These are phyloP conservation scores for Pittosporum tobira DNA, from an alignment of 129 eudicot species.

Conservation along the genomic window DNA sequence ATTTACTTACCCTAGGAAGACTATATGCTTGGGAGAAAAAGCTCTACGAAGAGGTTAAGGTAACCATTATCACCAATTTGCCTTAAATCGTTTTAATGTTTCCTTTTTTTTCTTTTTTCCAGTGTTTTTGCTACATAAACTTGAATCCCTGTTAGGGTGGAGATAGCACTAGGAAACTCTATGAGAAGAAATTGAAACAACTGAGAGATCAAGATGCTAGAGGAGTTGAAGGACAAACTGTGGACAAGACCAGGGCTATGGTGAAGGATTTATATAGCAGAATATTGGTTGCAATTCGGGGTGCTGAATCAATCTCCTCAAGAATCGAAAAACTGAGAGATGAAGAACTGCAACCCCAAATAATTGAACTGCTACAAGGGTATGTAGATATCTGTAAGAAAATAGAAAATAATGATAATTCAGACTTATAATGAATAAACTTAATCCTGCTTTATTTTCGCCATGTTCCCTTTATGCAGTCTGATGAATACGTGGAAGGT, in stretches of 20 bases:
- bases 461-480: constrained; percentile 30
- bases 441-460: background rate
- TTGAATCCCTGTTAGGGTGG: constrained; percentile 45
- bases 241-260: constrained; percentile 75
- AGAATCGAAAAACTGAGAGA: constrained; percentile 75
- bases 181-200: constrained; percentile 84
- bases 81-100: background rate
- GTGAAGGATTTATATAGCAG: constrained; percentile 88
- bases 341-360: constrained; percentile 89
- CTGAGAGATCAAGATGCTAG: constrained; percentile 68
- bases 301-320: constrained; percentile 89
- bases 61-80: constrained; percentile 14
- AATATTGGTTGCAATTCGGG: constrained; percentile 84
- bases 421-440: too few relatives aligned
- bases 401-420: too few relatives aligned
- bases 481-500: constrained; percentile 62
- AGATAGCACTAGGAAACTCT: constrained; percentile 61
- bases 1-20: constrained; percentile 78
- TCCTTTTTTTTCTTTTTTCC: background rate
- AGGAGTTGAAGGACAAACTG: constrained; percentile 70
- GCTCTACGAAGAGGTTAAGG: constrained; percentile 94
- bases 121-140: background rate
- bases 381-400: constrained; percentile 17
- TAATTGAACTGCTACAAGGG: constrained; percentile 85
- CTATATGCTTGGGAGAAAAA: constrained; percentile 98